A percentile compares a stretch with the other conserved stretches of the same genome.
phyloP scores from a whole-genome alignment of 805 yeast species.

The Lipomyces oligophaga region DNA sequence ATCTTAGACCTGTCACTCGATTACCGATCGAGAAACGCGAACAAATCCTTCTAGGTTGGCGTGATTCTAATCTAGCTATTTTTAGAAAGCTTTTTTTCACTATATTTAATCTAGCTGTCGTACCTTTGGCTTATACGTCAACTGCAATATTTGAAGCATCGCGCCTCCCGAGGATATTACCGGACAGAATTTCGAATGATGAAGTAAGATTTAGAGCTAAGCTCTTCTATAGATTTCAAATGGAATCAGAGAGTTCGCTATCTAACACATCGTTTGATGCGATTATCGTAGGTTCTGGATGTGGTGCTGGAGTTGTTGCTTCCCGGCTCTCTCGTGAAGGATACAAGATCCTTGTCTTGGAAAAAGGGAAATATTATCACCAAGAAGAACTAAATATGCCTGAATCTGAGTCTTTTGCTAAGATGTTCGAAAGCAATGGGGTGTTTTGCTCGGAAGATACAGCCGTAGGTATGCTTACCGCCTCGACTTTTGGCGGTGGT shows the following conservation, averaged over 20 bases:
- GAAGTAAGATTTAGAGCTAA: slow-evolving; percentile 36
- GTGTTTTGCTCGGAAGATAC: slow-evolving; percentile 39
- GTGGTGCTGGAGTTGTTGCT: slow-evolving; percentile 54
- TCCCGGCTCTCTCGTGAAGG: slow-evolving; percentile 46
- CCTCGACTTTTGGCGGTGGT: slow-evolving; percentile 57
- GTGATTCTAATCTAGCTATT: slow-evolving; percentile 40
- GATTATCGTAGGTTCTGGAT: slow-evolving; percentile 51
- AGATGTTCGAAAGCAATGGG: slow-evolving; percentile 45
- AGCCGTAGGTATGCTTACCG: slow-evolving; percentile 45
- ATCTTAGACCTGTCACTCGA: slow-evolving; percentile 24
- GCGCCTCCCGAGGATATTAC: slow-evolving; percentile 41
- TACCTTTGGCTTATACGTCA: slow-evolving; percentile 36
- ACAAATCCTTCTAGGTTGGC: slow-evolving; percentile 41
- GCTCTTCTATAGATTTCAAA: slow-evolving; percentile 36
- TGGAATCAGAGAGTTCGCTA: slow-evolving; percentile 31
- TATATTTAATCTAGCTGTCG: slow-evolving; percentile 34
- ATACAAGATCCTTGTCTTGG: slow-evolving; percentile 45
- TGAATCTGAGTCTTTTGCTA: slow-evolving; percentile 40
- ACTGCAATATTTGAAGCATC: slow-evolving; percentile 40
- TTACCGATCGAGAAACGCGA: slow-evolving; percentile 40
- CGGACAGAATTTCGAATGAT: slow-evolving; percentile 23
- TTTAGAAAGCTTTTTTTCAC: slow-evolving; percentile 41
- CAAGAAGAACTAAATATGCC: slow-evolving; percentile 39
- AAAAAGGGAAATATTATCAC: slow-evolving; percentile 48
- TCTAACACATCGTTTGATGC: slow-evolving; percentile 43